Evolutionary conservation across 192 early-diverging fungal species (phyloP), one percentile per base, ranked within the genome.

Genomic region (Jimgerdemannia lactiflua): DNA sequence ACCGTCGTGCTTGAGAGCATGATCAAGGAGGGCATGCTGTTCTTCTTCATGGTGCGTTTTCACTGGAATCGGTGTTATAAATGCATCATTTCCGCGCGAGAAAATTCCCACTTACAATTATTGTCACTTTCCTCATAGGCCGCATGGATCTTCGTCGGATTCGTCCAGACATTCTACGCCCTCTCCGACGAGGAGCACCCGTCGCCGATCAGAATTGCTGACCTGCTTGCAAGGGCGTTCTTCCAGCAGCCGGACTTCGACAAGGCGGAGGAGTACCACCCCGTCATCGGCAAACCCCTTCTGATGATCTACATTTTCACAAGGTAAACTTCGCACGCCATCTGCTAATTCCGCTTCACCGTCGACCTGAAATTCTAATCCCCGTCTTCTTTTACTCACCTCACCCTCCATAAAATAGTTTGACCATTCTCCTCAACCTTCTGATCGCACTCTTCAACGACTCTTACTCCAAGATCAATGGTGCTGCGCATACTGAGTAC

Each of bases 381-480:
- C 29, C 49, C 14, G 14, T 10, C 49, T 59, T 10, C 49, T 59
- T 59, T 14, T 59, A 59, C 49, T 14, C 6, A 6, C 14, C 49
- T 59, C 14, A 6, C 14, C 14, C 49, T 14, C 6, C 49, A 6
- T 14, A 59, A 59, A 6, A 79, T 67, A 82, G 77, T 17, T 76
- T 75, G 0, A 79, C 79, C 42, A 82, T 82, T 74, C 70, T 82
- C 40, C 75, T 82, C 43, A 82, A 82, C 71, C 41, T 82, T 64
- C 77, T 82, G 77, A 49, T 82, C 49, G 81, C 81, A 6, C 81
- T 82, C 64, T 82, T 82, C 78, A 82, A 82, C 70, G 78, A 77
- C n/a, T 82, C 81, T 17, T 82, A 82, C 70, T 79, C 81, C 73
- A 78, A 82, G 65, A 82, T 82, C 42, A 77, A 77, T 3, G 81